Conservation (phyloP, 2,329 filamentous ascomycete genomes). For the Phialophora expanda region DNA sequence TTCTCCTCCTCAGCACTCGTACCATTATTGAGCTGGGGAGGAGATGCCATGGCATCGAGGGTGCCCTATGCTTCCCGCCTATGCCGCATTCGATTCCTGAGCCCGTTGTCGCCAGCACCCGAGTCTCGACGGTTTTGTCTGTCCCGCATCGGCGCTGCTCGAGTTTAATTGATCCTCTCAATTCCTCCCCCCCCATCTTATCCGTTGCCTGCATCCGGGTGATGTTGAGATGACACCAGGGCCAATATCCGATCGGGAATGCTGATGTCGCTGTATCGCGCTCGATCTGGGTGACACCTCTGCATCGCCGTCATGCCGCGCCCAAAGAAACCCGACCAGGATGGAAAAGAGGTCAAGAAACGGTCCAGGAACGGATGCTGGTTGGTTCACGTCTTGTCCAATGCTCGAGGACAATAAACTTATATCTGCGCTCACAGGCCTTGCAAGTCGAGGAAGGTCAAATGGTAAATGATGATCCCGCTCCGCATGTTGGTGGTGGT, state of each 20-base stretch:
- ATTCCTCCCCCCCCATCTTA: conserved; percentile 9
- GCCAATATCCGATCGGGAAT: background rate
- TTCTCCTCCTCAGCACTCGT: conserved; percentile 17
- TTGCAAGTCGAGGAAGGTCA: conserved; percentile 78
- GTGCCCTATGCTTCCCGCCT: conserved; percentile 18
- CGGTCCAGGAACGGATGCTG: conserved; percentile 72
- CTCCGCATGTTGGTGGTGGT: background rate
- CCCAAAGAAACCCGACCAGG: conserved; percentile 59
- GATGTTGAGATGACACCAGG: conserved; percentile 17
- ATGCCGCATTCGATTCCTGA: conserved; percentile 18
- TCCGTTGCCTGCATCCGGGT: conserved; percentile 5
- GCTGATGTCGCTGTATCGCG: conserved; percentile 28
- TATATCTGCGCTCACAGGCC: conserved; percentile 59
- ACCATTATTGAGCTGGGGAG: conserved; percentile 4
- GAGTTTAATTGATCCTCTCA: conserved; percentile 11
- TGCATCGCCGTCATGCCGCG: conserved; percentile 61
- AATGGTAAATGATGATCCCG: conserved; percentile 60
- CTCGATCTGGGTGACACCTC: conserved; percentile 24
- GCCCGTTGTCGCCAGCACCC: conserved; percentile 15
- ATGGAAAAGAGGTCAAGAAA: conserved; percentile 67
- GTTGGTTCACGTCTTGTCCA: conserved; percentile 46
- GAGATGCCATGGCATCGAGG: conserved; percentile 5
- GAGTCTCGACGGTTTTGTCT: conserved; percentile 11
- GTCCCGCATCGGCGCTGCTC: conserved; percentile 12
- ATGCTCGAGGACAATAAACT: conserved; percentile 22